Conservation (phyloP, 495 filamentous ascomycete genomes). For the Trichoderma virens region DNA sequence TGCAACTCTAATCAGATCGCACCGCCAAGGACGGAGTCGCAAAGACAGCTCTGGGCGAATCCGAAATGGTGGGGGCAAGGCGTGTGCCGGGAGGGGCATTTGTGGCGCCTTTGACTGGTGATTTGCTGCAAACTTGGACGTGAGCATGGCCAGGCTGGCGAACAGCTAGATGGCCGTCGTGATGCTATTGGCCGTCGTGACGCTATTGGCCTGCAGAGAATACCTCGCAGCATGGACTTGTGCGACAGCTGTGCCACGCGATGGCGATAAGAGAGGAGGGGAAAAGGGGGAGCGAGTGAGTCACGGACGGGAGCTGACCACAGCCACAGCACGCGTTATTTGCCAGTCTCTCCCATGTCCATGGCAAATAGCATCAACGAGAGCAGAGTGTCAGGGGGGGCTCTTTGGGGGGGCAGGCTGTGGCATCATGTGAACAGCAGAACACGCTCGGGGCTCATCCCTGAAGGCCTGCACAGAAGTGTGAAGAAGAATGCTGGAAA, state of each 20-base stretch:
- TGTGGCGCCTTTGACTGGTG: neutral
- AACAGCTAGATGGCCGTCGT: too few species aligned
- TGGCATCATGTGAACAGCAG: conserved; percentile 2
- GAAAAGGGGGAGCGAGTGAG: neutral
- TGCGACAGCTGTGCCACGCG: neutral
- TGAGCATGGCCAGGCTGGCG: neutral
- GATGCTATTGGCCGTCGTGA: too few species aligned
- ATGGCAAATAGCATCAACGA: neutral
- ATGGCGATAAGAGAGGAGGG: conserved; percentile 4
- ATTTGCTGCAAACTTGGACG: neutral
- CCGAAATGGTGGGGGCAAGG: too few species aligned
- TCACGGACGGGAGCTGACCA: conserved; percentile 1
- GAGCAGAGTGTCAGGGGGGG: neutral
- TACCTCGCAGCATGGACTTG: too few species aligned
- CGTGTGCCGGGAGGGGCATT: neutral
- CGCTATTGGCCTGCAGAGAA: neutral
- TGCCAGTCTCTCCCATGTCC: neutral
- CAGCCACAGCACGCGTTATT: conserved; percentile 4
- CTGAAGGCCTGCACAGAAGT: neutral
- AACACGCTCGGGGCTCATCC: neutral
- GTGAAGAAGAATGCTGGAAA: neutral
- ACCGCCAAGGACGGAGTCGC: neutral
- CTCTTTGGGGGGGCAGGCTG: neutral
- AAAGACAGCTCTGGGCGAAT: neutral
- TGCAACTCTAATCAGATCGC: neutral